Percentiles rank a stretch among this genome's conserved stretches.
phyloP scores from a whole-genome alignment of 2,329 filamentous ascomycete genomes.

The Atkinsonella hypoxylon region DNA sequence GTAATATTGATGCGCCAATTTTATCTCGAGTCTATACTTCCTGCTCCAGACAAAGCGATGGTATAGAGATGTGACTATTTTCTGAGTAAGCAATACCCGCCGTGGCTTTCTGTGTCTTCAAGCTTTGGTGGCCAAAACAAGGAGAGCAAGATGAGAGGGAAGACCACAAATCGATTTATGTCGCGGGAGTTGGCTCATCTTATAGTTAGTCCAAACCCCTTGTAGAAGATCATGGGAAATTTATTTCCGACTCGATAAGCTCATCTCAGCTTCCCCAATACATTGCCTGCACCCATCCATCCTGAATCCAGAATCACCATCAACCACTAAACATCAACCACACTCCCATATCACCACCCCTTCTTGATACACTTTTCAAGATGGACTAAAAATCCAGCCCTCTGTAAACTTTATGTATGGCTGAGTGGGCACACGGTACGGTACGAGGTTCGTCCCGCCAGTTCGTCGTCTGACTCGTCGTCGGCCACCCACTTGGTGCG shows the following conservation, averaged over 20 bases:
- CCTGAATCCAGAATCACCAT: no score
- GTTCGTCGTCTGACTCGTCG: constrained; percentile 6
- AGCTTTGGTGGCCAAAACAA: neutral
- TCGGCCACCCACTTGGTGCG: neutral
- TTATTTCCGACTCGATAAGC: neutral
- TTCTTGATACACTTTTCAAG: neutral
- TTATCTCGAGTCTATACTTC: neutral
- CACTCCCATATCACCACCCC: neutral
- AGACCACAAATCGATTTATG: neutral
- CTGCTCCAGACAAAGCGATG: neutral
- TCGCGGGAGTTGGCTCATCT: constrained; percentile 1
- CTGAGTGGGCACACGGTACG: constrained; percentile 4
- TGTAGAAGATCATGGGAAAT: neutral
- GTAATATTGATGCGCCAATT: neutral
- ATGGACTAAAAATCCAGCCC: constrained; percentile 2
- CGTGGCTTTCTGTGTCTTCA: neutral
- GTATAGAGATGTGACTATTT: neutral
- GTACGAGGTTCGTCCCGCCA: constrained; percentile 9
- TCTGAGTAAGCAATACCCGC: neutral
- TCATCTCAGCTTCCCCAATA: neutral
- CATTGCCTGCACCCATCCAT: neutral
- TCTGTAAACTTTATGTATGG: neutral
- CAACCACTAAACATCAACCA: neutral
- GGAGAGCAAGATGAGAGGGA: neutral
- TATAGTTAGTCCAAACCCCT: neutral